Evolutionary conservation across 768 basidiomycete genomes (phyloP).

Genomic region (Chalciporus chontae): DNA sequence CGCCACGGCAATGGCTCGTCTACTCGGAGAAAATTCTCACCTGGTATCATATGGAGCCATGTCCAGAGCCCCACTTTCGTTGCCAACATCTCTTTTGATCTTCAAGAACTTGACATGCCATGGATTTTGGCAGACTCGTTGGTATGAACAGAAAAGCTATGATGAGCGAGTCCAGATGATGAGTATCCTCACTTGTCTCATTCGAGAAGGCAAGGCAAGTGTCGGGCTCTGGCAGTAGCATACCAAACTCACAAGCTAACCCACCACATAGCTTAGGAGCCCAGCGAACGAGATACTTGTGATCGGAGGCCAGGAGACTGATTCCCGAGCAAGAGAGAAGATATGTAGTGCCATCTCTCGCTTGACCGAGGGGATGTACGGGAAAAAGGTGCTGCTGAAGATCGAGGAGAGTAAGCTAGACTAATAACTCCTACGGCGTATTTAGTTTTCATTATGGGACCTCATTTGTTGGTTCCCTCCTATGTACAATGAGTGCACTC

Average conservation of each 20-base stretch:
- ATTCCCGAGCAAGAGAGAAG: conserved; percentile 32
- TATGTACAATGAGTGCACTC: too few species aligned
- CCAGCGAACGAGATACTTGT: conserved; percentile 68
- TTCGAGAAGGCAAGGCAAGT: conserved; percentile 51
- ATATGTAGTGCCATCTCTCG: conserved; percentile 34
- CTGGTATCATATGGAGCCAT: conserved; percentile 89
- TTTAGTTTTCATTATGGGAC: not conserved
- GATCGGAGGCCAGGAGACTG: conserved; percentile 40
- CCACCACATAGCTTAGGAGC: conserved; percentile 50
- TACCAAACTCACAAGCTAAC: not conserved
- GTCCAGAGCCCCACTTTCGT: conserved; percentile 75
- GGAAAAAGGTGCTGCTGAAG: conserved; percentile 48
- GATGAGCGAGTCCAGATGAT: conserved; percentile 53
- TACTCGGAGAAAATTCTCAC: conserved; percentile 65
- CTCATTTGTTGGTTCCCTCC: not conserved
- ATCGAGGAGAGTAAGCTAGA: conserved; percentile 27
- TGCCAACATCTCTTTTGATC: conserved; percentile 79
- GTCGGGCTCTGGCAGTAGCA: not conserved
- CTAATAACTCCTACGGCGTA: too few species aligned
- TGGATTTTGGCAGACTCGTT: conserved; percentile 77
- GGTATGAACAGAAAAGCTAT: conserved; percentile 52
- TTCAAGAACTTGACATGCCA: conserved; percentile 77
- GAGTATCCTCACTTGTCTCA: conserved; percentile 47
- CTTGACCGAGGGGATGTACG: conserved; percentile 36
- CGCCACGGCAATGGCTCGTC: conserved; percentile 64